Evolutionary conservation across 345 rosid genomes (phyloP).

Genomic region (Brassica nigra): DNA sequence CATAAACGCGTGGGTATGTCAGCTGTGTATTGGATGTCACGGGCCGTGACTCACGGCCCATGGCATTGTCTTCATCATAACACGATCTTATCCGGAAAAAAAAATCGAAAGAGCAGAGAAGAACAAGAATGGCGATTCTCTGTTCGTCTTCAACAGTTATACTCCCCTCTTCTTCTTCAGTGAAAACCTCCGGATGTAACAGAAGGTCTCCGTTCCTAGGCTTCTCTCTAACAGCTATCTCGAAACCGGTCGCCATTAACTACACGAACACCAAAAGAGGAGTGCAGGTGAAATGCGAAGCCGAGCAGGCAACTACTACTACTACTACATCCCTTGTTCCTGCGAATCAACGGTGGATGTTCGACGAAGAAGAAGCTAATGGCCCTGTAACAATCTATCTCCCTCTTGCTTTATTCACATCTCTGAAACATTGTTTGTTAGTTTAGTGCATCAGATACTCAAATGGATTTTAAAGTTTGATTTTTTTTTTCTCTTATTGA

Average conservation of each 20-base stretch:
- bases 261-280: conserved; percentile 32
- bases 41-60: too few species aligned
- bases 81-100: conserved; percentile 46
- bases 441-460: not conserved
- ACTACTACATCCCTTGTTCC: conserved; percentile 50
- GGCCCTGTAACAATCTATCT: conserved; percentile 56
- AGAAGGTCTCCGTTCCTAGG: conserved; percentile 49
- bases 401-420: conserved; percentile 3
- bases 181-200: conserved; percentile 18
- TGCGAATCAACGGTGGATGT: conserved; percentile 74
- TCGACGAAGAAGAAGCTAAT: conserved; percentile 60
- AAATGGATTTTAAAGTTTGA: not conserved
- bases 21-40: too few species aligned
- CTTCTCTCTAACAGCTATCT: conserved; percentile 40
- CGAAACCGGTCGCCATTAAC: conserved; percentile 40
- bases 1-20: too few species aligned
- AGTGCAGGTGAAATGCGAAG: conserved; percentile 54
- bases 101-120: conserved; percentile 6
- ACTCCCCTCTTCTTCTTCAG: conserved; percentile 38
- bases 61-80: not conserved
- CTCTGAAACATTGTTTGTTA: conserved; percentile 2
- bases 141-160: conserved; percentile 44
- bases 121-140: conserved; percentile 48
- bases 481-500: not conserved
- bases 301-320: conserved; percentile 36